Conservation (phyloP, 2,329 filamentous ascomycete genomes). For the Stachybotrys chartarum region DNA sequence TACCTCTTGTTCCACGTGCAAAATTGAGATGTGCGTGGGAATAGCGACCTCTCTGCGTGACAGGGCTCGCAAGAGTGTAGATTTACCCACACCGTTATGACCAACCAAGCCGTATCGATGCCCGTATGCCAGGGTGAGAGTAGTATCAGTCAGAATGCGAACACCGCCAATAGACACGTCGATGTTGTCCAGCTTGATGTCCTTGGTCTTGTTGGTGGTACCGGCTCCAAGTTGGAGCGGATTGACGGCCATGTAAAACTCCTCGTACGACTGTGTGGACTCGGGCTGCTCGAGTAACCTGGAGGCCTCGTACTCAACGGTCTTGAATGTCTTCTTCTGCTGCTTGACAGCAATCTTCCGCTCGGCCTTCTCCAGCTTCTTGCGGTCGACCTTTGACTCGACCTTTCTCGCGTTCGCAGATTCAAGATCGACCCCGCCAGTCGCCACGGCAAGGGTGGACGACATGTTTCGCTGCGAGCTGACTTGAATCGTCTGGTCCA, state of each 20-base stretch:
- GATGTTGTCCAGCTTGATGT: constrained; percentile 95
- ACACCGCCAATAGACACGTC: constrained; percentile 87
- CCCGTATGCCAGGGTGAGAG: constrained; percentile 82
- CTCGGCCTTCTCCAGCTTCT: constrained; percentile 99
- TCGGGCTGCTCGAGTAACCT: constrained; percentile 77
- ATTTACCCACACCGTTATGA: constrained; percentile 98
- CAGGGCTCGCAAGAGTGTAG: constrained; percentile 85
- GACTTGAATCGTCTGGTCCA: constrained; percentile 94
- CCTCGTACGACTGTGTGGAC: constrained; percentile 86
- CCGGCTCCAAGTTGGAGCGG: constrained; percentile 76
- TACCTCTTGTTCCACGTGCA: constrained; percentile 97
- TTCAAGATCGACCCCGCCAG: constrained; percentile 82
- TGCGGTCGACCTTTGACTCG: constrained; percentile 93
- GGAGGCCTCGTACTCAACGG: constrained; percentile 94
- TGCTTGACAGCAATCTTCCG: constrained; percentile 97
- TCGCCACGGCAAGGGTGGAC: constrained; percentile 82
- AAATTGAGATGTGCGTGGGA: constrained; percentile 95
- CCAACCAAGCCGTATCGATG: constrained; percentile 94
- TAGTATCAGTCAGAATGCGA: constrained; percentile 86
- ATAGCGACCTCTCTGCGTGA: constrained; percentile 91
- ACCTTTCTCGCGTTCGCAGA: constrained; percentile 90
- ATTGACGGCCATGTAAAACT: constrained; percentile 99
- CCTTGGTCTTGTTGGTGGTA: constrained; percentile 84
- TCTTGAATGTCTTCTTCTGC: constrained; percentile 97
- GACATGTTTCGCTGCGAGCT: constrained; percentile 93